A percentile compares a stretch with the other conserved stretches of the same genome.
Evolutionary conservation across 768 basidiomycete species (phyloP).

Genomic region (Naganishia friedmannii): DNA sequence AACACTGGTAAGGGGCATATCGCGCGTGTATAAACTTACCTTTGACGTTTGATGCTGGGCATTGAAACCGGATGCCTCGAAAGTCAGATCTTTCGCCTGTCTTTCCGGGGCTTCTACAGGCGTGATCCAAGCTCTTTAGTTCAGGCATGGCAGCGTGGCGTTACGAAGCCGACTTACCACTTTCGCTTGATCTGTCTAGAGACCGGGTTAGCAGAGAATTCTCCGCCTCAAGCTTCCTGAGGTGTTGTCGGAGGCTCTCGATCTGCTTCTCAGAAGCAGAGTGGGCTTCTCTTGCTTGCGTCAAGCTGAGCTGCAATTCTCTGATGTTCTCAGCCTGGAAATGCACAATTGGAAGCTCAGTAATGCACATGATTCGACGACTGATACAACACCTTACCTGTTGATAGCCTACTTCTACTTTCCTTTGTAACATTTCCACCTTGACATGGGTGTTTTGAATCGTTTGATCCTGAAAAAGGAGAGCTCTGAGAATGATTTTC

Average conservation of each 20-base stretch:
- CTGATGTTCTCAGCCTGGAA: conserved; percentile 67
- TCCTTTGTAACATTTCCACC: conserved; percentile 90
- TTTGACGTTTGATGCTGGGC: not conserved
- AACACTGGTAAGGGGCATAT: not conserved
- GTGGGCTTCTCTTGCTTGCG: conserved; percentile 81
- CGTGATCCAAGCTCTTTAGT: not conserved
- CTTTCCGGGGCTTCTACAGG: not conserved
- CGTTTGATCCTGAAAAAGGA: conserved; percentile 67
- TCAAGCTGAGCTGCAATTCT: conserved; percentile 75
- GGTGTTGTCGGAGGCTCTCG: conserved; percentile 83
- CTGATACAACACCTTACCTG: conserved; percentile 54
- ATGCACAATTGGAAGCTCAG: not conserved
- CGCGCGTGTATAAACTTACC: not conserved
- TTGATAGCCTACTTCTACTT: conserved; percentile 85
- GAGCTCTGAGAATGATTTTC: not conserved
- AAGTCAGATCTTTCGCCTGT: conserved; percentile 16
- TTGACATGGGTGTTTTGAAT: conserved; percentile 86
- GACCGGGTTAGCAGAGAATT: conserved; percentile 72
- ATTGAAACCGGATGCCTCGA: conserved; percentile 13
- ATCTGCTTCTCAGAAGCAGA: conserved; percentile 87
- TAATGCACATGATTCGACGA: not conserved
- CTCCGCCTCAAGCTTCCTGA: conserved; percentile 82
- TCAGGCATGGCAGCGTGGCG: not conserved
- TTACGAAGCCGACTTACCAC: not conserved
- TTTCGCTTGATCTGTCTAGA: not conserved